These are phyloP conservation scores for Pyrenochaeta sp. DNA, from an alignment of 2,329 filamentous ascomycete species.

Conservation along the genomic window DNA sequence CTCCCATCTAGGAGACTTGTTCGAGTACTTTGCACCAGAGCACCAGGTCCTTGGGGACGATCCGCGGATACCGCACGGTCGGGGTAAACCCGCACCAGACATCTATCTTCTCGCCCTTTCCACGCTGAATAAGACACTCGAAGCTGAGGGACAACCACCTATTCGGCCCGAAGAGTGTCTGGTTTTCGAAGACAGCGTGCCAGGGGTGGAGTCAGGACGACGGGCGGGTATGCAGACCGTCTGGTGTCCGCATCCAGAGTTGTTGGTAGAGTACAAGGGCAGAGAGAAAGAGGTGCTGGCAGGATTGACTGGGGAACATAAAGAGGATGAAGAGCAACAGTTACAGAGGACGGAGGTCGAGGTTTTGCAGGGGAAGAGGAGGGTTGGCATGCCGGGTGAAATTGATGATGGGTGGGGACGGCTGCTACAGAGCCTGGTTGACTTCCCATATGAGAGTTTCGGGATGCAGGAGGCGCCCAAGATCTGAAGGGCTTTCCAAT, in stretches of 20 bases:
- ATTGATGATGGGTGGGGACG: constrained; percentile 69
- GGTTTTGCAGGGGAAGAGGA: constrained; percentile 48
- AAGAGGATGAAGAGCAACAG: constrained; percentile 59
- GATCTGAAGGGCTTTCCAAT: background rate
- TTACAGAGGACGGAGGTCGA: constrained; percentile 48
- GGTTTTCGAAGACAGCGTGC: constrained; percentile 95
- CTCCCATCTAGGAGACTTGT: constrained; percentile 59
- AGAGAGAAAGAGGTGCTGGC: constrained; percentile 84
- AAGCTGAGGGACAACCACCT: constrained; percentile 64
- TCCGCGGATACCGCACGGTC: constrained; percentile 73
- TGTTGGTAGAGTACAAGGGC: constrained; percentile 78
- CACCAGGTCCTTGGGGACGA: constrained; percentile 89
- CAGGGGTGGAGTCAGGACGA: constrained; percentile 88
- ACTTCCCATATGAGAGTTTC: constrained; percentile 68
- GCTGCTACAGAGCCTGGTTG: constrained; percentile 61
- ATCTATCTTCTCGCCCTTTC: constrained; percentile 89
- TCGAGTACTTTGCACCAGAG: constrained; percentile 72
- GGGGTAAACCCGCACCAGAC: constrained; percentile 94
- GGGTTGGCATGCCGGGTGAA: constrained; percentile 60
- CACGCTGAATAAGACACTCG: constrained; percentile 80
- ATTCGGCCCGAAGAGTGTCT: constrained; percentile 87
- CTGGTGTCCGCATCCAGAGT: constrained; percentile 86
- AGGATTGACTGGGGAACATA: constrained; percentile 77
- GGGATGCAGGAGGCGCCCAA: constrained; percentile 55
- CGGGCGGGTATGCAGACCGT: constrained; percentile 94